phyloP scores from a whole-genome alignment of 768 basidiomycete species.

The Porphyrellus cyaneotinctus region DNA sequence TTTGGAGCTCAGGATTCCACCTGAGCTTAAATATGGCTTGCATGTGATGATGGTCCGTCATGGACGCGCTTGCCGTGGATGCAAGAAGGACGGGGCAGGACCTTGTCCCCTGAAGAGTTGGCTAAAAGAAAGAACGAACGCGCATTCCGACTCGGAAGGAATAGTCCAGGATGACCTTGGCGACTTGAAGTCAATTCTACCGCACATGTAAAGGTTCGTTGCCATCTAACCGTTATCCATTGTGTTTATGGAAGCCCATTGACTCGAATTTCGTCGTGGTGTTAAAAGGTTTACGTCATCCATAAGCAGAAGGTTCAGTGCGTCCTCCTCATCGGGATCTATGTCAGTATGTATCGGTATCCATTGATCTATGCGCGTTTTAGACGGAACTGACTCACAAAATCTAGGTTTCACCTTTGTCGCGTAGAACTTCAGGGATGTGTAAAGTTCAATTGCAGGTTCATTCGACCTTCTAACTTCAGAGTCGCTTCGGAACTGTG shows the following conservation, averaged over 20 bases:
- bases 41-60: constrained; percentile 59
- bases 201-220: neutral
- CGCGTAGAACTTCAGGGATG: constrained; percentile 2
- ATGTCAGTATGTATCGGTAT: neutral
- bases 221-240: neutral
- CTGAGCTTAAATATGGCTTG: constrained; percentile 51
- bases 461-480: constrained; percentile 10
- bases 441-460: constrained; percentile 7
- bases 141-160: constrained; percentile 17
- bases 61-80: constrained; percentile 52
- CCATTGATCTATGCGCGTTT: neutral
- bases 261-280: neutral
- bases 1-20: constrained; percentile 48
- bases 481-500: constrained; percentile 4
- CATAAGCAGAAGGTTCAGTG: neutral
- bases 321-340: constrained; percentile 4
- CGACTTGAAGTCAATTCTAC: neutral
- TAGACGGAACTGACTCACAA: neutral
- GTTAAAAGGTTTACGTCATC: neutral
- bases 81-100: constrained; percentile 38
- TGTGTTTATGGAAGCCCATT: neutral
- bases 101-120: constrained; percentile 36
- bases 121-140: constrained; percentile 25
- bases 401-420: neutral
- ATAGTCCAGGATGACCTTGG: neutral